Evolutionary conservation across 1,284 basidiomycete genomes (phyloP).

Genomic region (Laetiporus sulphureus): DNA sequence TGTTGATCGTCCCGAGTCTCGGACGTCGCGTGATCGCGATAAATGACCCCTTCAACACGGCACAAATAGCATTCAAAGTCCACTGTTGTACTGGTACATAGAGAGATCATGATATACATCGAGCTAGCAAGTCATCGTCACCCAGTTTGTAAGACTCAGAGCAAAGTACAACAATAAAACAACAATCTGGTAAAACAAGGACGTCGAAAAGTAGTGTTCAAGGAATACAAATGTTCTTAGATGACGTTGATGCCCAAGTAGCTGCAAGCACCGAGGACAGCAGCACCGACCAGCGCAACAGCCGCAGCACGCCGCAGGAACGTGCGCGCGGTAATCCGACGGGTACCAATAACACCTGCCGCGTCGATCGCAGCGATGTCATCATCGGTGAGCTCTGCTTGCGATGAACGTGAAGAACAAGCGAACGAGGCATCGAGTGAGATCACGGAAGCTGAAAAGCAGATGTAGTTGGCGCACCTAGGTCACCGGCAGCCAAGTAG

Average conservation of each 20-base stretch:
- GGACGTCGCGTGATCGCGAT: no score
- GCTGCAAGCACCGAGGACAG: slow-evolving; percentile 16
- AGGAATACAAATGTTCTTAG: slow-evolving; percentile 10
- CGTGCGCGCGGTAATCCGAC: slow-evolving; percentile 14
- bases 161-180: no score
- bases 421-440: not conserved
- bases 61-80: no score
- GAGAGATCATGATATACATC: no score
- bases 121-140: no score
- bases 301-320: slow-evolving; percentile 17
- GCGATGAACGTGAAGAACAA: not conserved
- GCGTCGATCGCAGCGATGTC: slow-evolving; percentile 37
- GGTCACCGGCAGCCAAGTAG: slow-evolving; percentile 45
- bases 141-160: no score
- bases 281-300: slow-evolving; percentile 18
- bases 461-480: slow-evolving; percentile 27
- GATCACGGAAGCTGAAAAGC: not conserved
- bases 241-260: slow-evolving; percentile 18
- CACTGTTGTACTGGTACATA: no score
- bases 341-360: slow-evolving; percentile 27
- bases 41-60: no score
- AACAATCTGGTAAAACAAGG: no score
- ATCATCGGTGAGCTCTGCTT: slow-evolving; percentile 26
- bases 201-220: no score
- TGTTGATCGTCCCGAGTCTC: no score